Percentiles rank a stretch among this genome's conserved stretches.
Evolutionary conservation across 805 yeast species (phyloP).

Genomic region (Kodamaea restingae): DNA sequence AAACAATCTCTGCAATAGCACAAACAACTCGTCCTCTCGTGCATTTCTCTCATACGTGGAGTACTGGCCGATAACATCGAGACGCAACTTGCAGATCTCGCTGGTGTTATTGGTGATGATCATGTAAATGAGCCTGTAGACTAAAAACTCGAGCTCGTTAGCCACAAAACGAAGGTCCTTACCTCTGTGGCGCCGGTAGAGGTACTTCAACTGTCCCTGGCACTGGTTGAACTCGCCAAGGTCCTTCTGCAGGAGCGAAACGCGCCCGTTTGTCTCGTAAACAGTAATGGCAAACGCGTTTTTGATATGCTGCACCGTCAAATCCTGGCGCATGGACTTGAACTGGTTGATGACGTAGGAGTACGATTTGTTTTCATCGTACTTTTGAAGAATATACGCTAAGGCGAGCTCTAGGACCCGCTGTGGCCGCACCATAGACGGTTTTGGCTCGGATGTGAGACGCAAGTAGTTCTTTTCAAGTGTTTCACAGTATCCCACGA

Average conservation of each 20-base stretch:
- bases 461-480: slow-evolving; percentile 80
- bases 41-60: slow-evolving; percentile 5
- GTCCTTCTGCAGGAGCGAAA: slow-evolving; percentile 81
- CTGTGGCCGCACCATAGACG: slow-evolving; percentile 74
- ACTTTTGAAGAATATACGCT: slow-evolving; percentile 49
- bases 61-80: slow-evolving; percentile 9
- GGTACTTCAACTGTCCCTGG: slow-evolving; percentile 68
- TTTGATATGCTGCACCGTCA: slow-evolving; percentile 85
- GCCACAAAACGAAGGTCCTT: slow-evolving; percentile 16
- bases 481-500: slow-evolving; percentile 59
- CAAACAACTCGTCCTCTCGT: slow-evolving; percentile 15
- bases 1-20: slow-evolving; percentile 15
- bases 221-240: slow-evolving; percentile 95
- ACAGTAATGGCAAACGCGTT: slow-evolving; percentile 72
- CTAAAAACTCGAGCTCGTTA: slow-evolving; percentile 56
- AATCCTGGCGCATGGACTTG: slow-evolving; percentile 88
- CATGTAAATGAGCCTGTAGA: slow-evolving; percentile 71
- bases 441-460: slow-evolving; percentile 88
- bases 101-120: slow-evolving; percentile 64
- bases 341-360: slow-evolving; percentile 83
- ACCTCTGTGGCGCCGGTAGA: slow-evolving; percentile 47
- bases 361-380: slow-evolving; percentile 49
- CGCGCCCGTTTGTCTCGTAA: slow-evolving; percentile 80
- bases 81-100: slow-evolving; percentile 46
- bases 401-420: slow-evolving; percentile 56